These are phyloP conservation scores for Lentinula novae-zelandiae DNA, from an alignment of 1,284 basidiomycete species.

Conservation along the genomic window DNA sequence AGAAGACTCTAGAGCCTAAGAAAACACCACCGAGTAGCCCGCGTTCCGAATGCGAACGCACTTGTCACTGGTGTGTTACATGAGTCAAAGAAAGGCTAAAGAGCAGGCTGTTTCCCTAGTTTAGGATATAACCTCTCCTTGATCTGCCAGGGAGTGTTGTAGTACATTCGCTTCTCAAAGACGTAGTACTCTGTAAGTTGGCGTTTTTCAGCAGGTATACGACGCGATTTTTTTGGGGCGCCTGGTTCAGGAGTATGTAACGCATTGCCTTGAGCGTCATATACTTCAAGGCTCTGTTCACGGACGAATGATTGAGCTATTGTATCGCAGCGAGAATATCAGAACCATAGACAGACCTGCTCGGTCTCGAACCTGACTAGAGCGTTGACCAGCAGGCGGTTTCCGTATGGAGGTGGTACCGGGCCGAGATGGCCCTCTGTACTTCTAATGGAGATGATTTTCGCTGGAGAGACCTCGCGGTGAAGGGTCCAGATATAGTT, in stretches of 20 bases:
- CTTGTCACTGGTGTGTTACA: too few species aligned
- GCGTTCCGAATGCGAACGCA: neutral
- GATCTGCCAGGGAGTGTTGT: slow-evolving; percentile 59
- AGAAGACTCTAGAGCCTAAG: neutral
- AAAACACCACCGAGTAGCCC: neutral
- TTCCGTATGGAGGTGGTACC: slow-evolving; percentile 50
- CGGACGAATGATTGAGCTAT: neutral
- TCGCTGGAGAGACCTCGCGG: neutral
- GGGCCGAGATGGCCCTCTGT: slow-evolving; percentile 33
- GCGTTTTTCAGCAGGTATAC: slow-evolving; percentile 36
- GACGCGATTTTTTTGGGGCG: slow-evolving; percentile 27
- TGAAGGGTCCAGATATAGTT: slow-evolving; percentile 11
- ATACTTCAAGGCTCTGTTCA: slow-evolving; percentile 43
- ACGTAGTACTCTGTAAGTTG: slow-evolving; percentile 66
- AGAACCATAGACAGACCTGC: slow-evolving; percentile 44
- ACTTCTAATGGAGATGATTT: slow-evolving; percentile 9
- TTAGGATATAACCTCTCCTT: slow-evolving; percentile 32
- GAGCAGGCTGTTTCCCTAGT: neutral
- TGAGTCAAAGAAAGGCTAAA: neutral
- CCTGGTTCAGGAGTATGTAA: slow-evolving; percentile 32
- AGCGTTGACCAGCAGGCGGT: slow-evolving; percentile 57
- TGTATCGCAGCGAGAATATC: neutral
- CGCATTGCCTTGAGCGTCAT: slow-evolving; percentile 31
- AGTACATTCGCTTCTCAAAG: slow-evolving; percentile 71
- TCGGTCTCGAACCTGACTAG: slow-evolving; percentile 66